Evolutionary conservation across 768 basidiomycete genomes (phyloP).

Genomic region (Strobilomyces echinocephalus): DNA sequence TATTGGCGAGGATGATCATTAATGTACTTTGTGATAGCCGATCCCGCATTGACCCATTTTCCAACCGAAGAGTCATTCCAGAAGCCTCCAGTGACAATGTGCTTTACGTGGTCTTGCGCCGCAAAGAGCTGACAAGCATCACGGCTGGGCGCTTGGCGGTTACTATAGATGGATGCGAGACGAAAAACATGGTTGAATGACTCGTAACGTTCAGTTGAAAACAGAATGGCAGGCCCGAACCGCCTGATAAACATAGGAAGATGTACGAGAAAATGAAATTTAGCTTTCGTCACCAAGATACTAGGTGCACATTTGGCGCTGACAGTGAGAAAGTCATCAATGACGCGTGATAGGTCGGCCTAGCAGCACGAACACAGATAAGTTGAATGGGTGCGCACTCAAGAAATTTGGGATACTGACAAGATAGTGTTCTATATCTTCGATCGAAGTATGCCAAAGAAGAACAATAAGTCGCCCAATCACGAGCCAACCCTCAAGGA

Average conservation of each 20-base stretch:
- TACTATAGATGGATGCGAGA: conserved; percentile 24
- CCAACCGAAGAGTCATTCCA: conserved; percentile 3
- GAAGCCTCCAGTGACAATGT: conserved; percentile 9
- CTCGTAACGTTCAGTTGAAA: conserved; percentile 28
- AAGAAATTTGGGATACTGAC: conserved; percentile 6
- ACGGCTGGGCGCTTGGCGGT: conserved; percentile 27
- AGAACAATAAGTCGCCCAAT: conserved; percentile 34
- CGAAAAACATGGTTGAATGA: conserved; percentile 28
- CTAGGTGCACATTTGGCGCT: conserved; percentile 21
- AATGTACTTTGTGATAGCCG: background rate
- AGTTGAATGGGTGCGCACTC: background rate
- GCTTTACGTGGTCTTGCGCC: conserved; percentile 10
- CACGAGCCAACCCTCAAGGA: conserved; percentile 29
- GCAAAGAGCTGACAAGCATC: conserved; percentile 18
- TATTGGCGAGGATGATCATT: background rate
- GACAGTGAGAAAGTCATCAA: conserved; percentile 23
- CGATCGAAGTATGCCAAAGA: conserved; percentile 41
- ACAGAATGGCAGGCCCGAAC: conserved; percentile 29
- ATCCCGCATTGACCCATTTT: background rate
- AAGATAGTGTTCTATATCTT: conserved; percentile 33
- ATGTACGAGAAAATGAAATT: conserved; percentile 31
- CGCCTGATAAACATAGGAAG: conserved; percentile 22
- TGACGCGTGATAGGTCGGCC: conserved; percentile 11
- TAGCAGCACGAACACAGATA: background rate
- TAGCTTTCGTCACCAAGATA: conserved; percentile 25